Evolutionary conservation across 768 basidiomycete genomes (phyloP).

Genomic region (Russula griseocarnosa): DNA sequence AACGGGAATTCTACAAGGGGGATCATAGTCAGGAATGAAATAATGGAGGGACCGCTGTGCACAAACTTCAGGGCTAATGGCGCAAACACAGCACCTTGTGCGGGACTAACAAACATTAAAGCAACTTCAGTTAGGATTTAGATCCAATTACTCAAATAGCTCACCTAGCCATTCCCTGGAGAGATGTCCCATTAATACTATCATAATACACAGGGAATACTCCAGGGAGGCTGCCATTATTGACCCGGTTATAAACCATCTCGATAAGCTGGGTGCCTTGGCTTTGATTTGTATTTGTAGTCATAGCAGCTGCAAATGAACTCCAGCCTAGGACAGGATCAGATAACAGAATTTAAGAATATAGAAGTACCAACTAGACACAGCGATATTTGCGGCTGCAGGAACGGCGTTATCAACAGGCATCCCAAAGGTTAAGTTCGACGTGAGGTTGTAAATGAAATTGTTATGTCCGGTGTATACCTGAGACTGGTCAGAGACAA

Average conservation of each 20-base stretch:
- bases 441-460: too few relatives aligned
- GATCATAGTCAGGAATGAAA: too few relatives aligned
- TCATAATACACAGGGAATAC: constrained; percentile 15
- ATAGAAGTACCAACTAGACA: constrained; percentile 1
- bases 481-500: too few relatives aligned
- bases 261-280: constrained; percentile 11
- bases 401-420: too few relatives aligned
- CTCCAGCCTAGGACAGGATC: background rate
- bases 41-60: background rate
- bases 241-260: constrained; percentile 5
- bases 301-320: constrained; percentile 11
- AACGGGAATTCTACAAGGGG: too few relatives aligned
- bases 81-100: constrained; percentile 30
- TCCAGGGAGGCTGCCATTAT: background rate
- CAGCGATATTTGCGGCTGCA: background rate
- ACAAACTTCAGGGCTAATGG: constrained; percentile 29
- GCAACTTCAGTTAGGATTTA: background rate
- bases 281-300: background rate
- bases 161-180: constrained; percentile 19
- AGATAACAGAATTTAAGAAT: background rate
- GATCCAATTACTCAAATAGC: background rate
- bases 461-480: too few relatives aligned
- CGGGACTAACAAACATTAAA: constrained; percentile 20
- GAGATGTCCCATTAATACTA: background rate
- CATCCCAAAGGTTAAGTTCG: too few relatives aligned